Base-by-base conservation (phyloP, 345 rosid species). In the Gossypium raimondii region DNA sequence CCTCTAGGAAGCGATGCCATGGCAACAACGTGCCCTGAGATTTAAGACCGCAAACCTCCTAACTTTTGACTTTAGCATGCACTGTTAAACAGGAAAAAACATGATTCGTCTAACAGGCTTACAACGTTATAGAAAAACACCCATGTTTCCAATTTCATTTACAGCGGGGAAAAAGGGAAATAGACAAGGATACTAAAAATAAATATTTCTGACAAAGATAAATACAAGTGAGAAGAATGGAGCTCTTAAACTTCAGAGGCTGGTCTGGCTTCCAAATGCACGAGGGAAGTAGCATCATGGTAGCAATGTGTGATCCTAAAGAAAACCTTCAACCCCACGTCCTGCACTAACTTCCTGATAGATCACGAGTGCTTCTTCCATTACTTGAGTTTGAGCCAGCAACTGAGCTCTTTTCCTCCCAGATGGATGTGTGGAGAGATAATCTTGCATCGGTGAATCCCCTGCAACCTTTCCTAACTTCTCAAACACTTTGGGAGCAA, bases 391-490 rank as follows among this genome's bases (percentile, higher is more conserved):
- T 73, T 85, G 85, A 66, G 93, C 90, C 70, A 93, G 83, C 78
- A 89, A 77, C 67, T 86, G 77, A 48, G 98, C 86, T 80, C 99
- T 88, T 86, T 85, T 90, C 87, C 83, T 89, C 25, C 97, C 97
- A 2, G 99, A 95, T 12, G 97, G 99, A 82, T 95, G 99, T n/a
- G 97, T 93, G 3, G 97, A 90, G 9, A 95, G 86, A 78, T 95
- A 93, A 75, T 95, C 90, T 74, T 78, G 77, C 2, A 90, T 59
- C 2, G 76, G 53, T 2, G 82, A 84, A 1, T 84, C 85, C 22
- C 96, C 94, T 6, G 83, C 72, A 2, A 91, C 75, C 81, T 87
- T 81, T 34, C 94, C 98, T 56, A 93, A 79, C 87, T 90, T 93
- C 79, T 93, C 97, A 22, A 84, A 90, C 61, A 95, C 96, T 75